Evolutionary conservation across 805 yeast species (phyloP).

Genomic region (Teunomyces panamensis): DNA sequence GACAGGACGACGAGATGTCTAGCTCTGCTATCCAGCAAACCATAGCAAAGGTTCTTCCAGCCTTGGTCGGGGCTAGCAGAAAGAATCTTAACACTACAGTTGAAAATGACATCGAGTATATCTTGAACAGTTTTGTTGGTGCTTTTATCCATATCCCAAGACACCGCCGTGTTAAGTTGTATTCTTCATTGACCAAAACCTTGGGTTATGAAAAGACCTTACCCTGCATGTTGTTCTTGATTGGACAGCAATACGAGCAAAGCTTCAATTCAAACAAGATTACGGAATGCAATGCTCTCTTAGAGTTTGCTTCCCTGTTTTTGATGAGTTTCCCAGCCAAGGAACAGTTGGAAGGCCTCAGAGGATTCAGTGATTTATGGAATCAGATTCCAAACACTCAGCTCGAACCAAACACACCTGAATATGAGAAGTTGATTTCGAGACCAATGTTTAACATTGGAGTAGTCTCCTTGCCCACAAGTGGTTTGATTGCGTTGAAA

Average conservation of each 20-base stretch:
- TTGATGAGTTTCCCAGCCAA: slow-evolving; percentile 62
- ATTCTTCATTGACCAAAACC: slow-evolving; percentile 72
- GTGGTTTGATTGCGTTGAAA: slow-evolving; percentile 49
- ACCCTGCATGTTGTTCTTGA: slow-evolving; percentile 69
- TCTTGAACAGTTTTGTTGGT: slow-evolving; percentile 84
- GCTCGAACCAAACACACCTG: slow-evolving; percentile 37
- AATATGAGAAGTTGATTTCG: slow-evolving; percentile 36
- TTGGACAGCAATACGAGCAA: slow-evolving; percentile 74
- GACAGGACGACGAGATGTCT: slow-evolving; percentile 96
- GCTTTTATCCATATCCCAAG: slow-evolving; percentile 96
- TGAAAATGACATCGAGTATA: slow-evolving; percentile 70
- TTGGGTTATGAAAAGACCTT: slow-evolving; percentile 66
- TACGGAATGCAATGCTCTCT: slow-evolving; percentile 62
- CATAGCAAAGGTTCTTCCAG: slow-evolving; percentile 85
- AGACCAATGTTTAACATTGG: slow-evolving; percentile 66
- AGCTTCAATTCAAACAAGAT: slow-evolving; percentile 47
- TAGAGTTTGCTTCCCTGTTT: slow-evolving; percentile 72
- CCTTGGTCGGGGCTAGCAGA: slow-evolving; percentile 42
- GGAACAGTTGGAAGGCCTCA: slow-evolving; percentile 62
- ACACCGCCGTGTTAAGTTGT: slow-evolving; percentile 87
- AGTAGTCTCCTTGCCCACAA: slow-evolving; percentile 46
- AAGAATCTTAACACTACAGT: slow-evolving; percentile 41
- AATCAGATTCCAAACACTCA: slow-evolving; percentile 41
- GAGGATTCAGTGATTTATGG: slow-evolving; percentile 53
- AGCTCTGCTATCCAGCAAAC: slow-evolving; percentile 91